Percentiles rank a stretch among this genome's conserved stretches.
phyloP scores from a whole-genome alignment of 176 grass and related monocot species.

The Musa acuminata region DNA sequence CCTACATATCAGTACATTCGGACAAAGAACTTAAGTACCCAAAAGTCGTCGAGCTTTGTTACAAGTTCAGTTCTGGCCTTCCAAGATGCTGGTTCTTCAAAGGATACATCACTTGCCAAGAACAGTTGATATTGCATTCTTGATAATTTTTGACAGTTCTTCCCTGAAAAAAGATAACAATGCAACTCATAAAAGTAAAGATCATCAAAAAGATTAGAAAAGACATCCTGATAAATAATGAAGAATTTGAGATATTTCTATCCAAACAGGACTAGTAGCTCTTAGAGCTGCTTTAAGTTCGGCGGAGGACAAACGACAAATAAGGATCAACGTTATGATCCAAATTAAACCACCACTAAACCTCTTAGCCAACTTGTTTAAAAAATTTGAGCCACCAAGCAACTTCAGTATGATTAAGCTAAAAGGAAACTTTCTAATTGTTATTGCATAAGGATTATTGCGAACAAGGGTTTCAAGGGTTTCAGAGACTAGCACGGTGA shows the following conservation, averaged over 20 bases:
- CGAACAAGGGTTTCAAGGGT: too few species aligned
- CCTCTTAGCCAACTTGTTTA: neutral
- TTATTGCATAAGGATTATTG: too few species aligned
- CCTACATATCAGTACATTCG: neutral
- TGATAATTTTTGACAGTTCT: conserved; percentile 53
- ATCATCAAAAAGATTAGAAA: neutral
- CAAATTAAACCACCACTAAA: neutral
- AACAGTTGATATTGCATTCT: conserved; percentile 41
- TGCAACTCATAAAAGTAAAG: neutral
- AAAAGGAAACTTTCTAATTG: too few species aligned
- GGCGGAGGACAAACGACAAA: neutral
- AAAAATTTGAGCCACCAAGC: neutral
- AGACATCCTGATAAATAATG: neutral
- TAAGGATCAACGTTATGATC: neutral
- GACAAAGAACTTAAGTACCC: neutral
- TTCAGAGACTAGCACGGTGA: too few species aligned
- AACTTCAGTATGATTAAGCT: neutral
- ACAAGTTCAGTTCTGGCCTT: neutral
- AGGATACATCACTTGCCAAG: conserved; percentile 39
- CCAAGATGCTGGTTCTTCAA: neutral
- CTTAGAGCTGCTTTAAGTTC: too few species aligned
- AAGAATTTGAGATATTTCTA: neutral
- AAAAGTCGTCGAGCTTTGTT: neutral
- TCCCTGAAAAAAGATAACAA: conserved; percentile 42
- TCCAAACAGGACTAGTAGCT: too few species aligned